Evolutionary conservation across 2,329 filamentous ascomycete species (phyloP).

Genomic region (Neonectria hederae): DNA sequence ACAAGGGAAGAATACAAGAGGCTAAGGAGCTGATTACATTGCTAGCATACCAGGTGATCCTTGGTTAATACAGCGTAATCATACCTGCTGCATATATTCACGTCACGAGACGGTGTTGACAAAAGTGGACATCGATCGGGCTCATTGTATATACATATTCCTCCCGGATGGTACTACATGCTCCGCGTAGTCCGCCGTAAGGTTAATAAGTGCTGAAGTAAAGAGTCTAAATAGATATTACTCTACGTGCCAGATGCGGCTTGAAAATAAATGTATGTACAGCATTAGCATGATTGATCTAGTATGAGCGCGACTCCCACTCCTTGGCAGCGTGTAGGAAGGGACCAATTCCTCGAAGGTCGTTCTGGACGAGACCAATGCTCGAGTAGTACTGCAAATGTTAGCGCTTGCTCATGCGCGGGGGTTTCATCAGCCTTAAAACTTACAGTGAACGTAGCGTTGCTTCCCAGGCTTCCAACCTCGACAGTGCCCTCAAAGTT

Average conservation of each 20-base stretch:
- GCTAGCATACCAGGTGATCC: no score
- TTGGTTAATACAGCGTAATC: no score
- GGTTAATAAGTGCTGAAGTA: background rate
- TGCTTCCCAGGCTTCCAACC: conserved; percentile 60
- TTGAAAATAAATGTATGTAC: background rate
- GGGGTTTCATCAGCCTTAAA: rapidly evolving
- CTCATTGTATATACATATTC: background rate
- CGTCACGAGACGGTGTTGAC: no score
- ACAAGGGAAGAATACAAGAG: no score
- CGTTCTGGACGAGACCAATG: conserved; percentile 40
- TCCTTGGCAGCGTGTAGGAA: conserved; percentile 44
- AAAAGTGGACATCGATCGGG: no score
- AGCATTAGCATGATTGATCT: background rate
- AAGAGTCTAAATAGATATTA: conserved; percentile 1
- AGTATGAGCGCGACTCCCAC: conserved; percentile 36
- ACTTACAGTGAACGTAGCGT: conserved; percentile 60
- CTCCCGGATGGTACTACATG: background rate
- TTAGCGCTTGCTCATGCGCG: background rate
- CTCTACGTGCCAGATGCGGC: background rate
- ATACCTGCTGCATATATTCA: no score
- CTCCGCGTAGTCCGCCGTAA: background rate
- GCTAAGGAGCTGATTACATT: no score
- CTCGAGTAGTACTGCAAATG: conserved; percentile 40
- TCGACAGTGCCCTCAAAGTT: conserved; percentile 62
- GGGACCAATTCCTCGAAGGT: conserved; percentile 43